phyloP scores from a whole-genome alignment of 2,329 filamentous ascomycete genomes.

The Tolypocladium endophyticum region DNA sequence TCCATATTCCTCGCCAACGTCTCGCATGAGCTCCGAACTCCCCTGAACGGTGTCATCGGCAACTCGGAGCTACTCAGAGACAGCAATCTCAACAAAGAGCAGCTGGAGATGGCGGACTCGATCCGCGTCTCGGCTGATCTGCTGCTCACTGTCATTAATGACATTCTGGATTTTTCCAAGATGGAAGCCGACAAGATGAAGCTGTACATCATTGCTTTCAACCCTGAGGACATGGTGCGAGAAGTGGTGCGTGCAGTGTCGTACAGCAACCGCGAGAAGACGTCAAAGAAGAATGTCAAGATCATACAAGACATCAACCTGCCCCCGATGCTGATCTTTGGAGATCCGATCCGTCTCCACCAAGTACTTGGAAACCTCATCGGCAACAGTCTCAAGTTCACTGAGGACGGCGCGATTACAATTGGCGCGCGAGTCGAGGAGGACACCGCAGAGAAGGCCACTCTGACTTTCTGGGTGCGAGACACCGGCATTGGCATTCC shows the following conservation, averaged over 20 bases:
- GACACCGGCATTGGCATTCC: slow-evolving; percentile 91
- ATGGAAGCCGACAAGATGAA: slow-evolving; percentile 85
- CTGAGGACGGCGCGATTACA: slow-evolving; percentile 74
- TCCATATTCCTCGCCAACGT: slow-evolving; percentile 73
- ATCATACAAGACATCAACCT: slow-evolving; percentile 62
- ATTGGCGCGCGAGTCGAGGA: slow-evolving; percentile 65
- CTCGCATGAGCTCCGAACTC: slow-evolving; percentile 71
- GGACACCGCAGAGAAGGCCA: slow-evolving; percentile 60
- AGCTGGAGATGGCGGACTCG: slow-evolving; percentile 77
- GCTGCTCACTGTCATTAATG: slow-evolving; percentile 85
- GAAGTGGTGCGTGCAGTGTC: slow-evolving; percentile 57
- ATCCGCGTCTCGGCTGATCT: slow-evolving; percentile 80
- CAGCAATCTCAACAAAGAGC: slow-evolving; percentile 62
- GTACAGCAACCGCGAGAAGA: slow-evolving; percentile 55
- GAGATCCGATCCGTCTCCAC: slow-evolving; percentile 56
- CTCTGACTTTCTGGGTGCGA: slow-evolving; percentile 73
- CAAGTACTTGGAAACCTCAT: slow-evolving; percentile 74
- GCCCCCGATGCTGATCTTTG: slow-evolving; percentile 62
- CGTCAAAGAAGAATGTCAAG: slow-evolving; percentile 50
- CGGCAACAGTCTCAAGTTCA: slow-evolving; percentile 91
- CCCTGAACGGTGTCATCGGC: slow-evolving; percentile 79
- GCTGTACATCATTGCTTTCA: slow-evolving; percentile 61
- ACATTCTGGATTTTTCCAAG: slow-evolving; percentile 92
- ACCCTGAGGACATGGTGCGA: slow-evolving; percentile 55
- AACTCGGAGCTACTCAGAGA: slow-evolving; percentile 78